phyloP scores from a whole-genome alignment of 2,329 filamentous ascomycete species.

The Furcasterigmium sp. region DNA sequence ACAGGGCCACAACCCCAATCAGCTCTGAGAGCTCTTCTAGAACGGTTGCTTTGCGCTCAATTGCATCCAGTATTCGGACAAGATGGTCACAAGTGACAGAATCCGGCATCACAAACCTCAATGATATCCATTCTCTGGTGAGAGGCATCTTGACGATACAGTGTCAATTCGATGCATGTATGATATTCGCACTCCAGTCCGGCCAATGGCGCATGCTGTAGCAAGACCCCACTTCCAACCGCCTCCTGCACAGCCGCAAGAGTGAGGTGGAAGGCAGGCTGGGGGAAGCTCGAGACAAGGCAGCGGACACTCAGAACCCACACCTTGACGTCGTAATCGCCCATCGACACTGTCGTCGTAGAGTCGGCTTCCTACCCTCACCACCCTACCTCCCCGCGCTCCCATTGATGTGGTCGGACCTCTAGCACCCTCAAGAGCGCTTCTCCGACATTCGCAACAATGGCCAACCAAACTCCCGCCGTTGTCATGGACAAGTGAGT shows the following conservation, averaged over 20 bases:
- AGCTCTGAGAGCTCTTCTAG: no score
- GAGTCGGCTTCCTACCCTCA: conserved; percentile 3
- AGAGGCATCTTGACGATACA: background rate
- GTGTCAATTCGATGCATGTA: background rate
- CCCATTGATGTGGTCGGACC: conserved; percentile 5
- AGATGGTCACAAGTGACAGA: no score
- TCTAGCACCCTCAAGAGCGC: conserved; percentile 4
- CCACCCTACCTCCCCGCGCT: background rate
- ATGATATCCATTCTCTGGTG: background rate
- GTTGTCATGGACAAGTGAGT: conserved; percentile 99
- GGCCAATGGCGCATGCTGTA: background rate
- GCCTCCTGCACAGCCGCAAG: conserved; percentile 13
- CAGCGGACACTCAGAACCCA: conserved; percentile 10
- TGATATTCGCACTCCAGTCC: background rate
- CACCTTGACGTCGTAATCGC: conserved; percentile 14
- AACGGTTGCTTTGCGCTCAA: no score
- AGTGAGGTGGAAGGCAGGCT: background rate
- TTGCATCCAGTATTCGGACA: no score
- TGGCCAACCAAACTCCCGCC: conserved; percentile 98
- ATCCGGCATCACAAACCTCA: no score
- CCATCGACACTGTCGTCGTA: conserved; percentile 8
- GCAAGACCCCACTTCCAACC: conserved; percentile 2
- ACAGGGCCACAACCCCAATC: no score
- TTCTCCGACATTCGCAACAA: conserved; percentile 29
- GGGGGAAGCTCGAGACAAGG: conserved; percentile 13